phyloP scores from a whole-genome alignment of 2,329 filamentous ascomycete genomes.

The Fusarium burgessii region DNA sequence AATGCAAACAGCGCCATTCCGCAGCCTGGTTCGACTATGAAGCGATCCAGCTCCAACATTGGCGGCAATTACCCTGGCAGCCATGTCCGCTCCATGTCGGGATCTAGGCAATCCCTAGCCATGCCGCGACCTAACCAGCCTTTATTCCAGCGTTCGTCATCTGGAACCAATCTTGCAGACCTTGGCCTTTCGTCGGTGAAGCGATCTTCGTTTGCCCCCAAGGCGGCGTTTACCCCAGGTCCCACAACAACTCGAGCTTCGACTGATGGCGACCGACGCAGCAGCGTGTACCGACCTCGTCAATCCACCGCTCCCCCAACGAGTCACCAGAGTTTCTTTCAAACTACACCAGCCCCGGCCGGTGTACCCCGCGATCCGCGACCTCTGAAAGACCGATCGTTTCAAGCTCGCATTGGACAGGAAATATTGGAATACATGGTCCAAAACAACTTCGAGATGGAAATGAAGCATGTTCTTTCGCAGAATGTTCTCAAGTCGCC shows the following conservation, averaged over 20 bases:
- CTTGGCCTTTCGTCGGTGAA: conserved; percentile 86
- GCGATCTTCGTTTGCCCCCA: conserved; percentile 82
- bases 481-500: conserved; percentile 93
- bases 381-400: conserved; percentile 83
- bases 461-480: conserved; percentile 94
- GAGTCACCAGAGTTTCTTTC: conserved; percentile 93
- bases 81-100: conserved; percentile 85
- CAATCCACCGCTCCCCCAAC: conserved; percentile 75
- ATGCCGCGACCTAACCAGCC: conserved; percentile 86
- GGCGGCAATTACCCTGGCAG: conserved; percentile 73
- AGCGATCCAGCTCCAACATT: conserved; percentile 85
- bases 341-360: conserved; percentile 83
- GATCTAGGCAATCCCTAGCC: conserved; percentile 86
- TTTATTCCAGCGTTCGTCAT: conserved; percentile 86
- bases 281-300: conserved; percentile 83
- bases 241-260: conserved; percentile 54
- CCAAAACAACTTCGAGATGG: conserved; percentile 95
- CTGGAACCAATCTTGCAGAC: conserved; percentile 83
- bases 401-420: conserved; percentile 84
- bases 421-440: conserved; percentile 93
- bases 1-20: conserved; percentile 88
- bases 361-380: conserved; percentile 89
- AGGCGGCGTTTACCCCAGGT: conserved; percentile 74
- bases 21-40: conserved; percentile 92
- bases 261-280: conserved; percentile 71